Percentiles rank a stretch among this genome's conserved stretches.
Conservation (phyloP, 805 yeast species). For the Wickerhamiella brachini region DNA sequence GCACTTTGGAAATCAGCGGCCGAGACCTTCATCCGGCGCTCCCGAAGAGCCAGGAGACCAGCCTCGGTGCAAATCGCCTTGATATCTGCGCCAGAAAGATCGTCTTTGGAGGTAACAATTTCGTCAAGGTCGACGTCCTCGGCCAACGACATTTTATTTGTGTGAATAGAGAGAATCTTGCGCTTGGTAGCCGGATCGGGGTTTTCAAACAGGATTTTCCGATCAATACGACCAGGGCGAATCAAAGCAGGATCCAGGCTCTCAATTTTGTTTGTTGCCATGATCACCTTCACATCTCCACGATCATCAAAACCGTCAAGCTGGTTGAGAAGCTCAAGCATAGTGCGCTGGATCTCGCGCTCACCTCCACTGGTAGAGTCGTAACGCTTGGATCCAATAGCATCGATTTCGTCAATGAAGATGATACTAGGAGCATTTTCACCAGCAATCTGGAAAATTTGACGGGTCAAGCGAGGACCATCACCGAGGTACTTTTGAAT, state of each 20-base stretch:
- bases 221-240: slow-evolving; percentile 94
- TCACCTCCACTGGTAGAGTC: slow-evolving; percentile 89
- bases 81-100: slow-evolving; percentile 92
- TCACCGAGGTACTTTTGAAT: slow-evolving; percentile 96
- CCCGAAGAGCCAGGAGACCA: slow-evolving; percentile 87
- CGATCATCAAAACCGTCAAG: slow-evolving; percentile 95
- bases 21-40: slow-evolving; percentile 94
- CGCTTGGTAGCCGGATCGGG: slow-evolving; percentile 89
- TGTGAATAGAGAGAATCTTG: slow-evolving; percentile 83
- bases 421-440: slow-evolving; percentile 98
- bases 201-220: slow-evolving; percentile 89
- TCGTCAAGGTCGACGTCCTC: slow-evolving; percentile 82
- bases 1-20: slow-evolving; percentile 89
- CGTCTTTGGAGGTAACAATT: slow-evolving; percentile 81
- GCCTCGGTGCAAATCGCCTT: slow-evolving; percentile 98
- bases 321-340: slow-evolving; percentile 90
- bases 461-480: slow-evolving; percentile 90
- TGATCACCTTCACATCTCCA: slow-evolving; percentile 92
- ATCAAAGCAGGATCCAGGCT: slow-evolving; percentile 89
- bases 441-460: slow-evolving; percentile 89
- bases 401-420: slow-evolving; percentile 96
- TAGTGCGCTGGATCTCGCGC: slow-evolving; percentile 92
- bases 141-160: slow-evolving; percentile 81
- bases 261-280: slow-evolving; percentile 96
- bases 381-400: slow-evolving; percentile 96